Base-by-base conservation (phyloP, 2,329 filamentous ascomycete genomes). In the Colletotrichum cereale region DNA sequence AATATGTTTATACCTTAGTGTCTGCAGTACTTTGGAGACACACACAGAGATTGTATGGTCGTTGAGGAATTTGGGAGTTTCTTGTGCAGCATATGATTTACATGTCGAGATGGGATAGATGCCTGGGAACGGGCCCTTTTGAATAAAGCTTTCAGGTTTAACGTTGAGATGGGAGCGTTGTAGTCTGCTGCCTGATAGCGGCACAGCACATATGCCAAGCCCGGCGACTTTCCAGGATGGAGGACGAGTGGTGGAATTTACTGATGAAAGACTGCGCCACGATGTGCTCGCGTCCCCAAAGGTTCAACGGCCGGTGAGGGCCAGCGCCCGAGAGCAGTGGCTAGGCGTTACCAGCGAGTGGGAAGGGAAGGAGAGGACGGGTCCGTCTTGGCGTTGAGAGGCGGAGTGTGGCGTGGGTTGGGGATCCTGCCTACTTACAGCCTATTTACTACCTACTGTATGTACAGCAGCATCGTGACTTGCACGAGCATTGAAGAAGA, bases 251-350 rank as follows among this genome's bases (percentile, higher is more conserved):
- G 53, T 40, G 38, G 58, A 42, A 40, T 31, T 18, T 21, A 16
- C 8, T n/a, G 24, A 34, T n/a, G 29, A 53, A 29, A 42, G n/a
- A 38, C 68, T 71, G 65, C 68, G 68, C 68, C 68, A 68, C 68
- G 47, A 53, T 58, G 21, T 53, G 24, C 14, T 63, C 65, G 44
- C 68, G 44, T 60, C 36, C 55, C 38, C 10, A 16, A 40, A 4
- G 31, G 16, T 24, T 8, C 18, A 62, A 38, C 4, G 24, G 34
- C 12, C 5, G 12, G 7, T 2, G 3, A 8, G 31, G 36, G 21
- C 2, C 47, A 16, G 36, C 63, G 64, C 68, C 57, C 64, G 36
- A 56, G 44, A 34, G 29, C 11, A 16, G 21, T 67, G n/a, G n/a
- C n/a, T n/a, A 38, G 47, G 29, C n/a, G 40, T 47, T 56, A 31